Base-by-base conservation (phyloP, 164 flowering plant species). In the Umbilicus rupestris region DNA sequence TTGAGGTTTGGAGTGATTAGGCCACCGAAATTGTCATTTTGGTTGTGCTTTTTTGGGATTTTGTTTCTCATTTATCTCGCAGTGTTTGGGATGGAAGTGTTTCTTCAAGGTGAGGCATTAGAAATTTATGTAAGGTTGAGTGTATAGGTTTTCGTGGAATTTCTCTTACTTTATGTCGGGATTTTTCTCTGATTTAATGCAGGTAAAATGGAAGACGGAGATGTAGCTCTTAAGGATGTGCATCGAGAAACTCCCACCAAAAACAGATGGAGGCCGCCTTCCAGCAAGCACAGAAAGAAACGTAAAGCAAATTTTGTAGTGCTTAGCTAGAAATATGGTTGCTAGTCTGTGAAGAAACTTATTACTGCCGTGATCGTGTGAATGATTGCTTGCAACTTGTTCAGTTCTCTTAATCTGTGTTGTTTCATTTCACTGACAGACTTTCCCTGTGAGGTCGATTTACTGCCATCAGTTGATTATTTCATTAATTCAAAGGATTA, bases 361-460 rank as follows among this genome's bases (percentile, higher is more conserved):
- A 20, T 63, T 46, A 7, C 41, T 49, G 1, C 7, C 28, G 17
- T 49, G 10, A 37, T 17, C 29, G 17, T 14, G 17, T 14, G 29
- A 14, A 55, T 55, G 19, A 55, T 33, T 58, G 11, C 28, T 35
- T 39, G 17, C 17, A 10, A 47, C 19, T 24, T 22, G 14, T 29
- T 65, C 52, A 50, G 49, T 59, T 7, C 63, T 22, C 7, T 7
- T 35, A 35, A 35, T 35, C 37, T 55, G 19, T 60, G 42, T 45
- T 46, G 22, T 20, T 63, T 16, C 29, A 39, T 49, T 60, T 30
- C 42, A 63, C 44, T 75, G 78, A 72, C 87, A 88, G 94, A 85
- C 78, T 67, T 65, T 71, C 91, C 98, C 39, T 94, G 98, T 66
- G 80, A 89, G 63, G 80, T 89, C 72, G 75, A 63, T 31, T 78